Percentiles rank a stretch among this genome's conserved stretches.
These are phyloP conservation scores for Sphagnum contortum DNA, from an alignment of 225 moss, liverwort and hornwort genomes.

Conservation along the genomic window DNA sequence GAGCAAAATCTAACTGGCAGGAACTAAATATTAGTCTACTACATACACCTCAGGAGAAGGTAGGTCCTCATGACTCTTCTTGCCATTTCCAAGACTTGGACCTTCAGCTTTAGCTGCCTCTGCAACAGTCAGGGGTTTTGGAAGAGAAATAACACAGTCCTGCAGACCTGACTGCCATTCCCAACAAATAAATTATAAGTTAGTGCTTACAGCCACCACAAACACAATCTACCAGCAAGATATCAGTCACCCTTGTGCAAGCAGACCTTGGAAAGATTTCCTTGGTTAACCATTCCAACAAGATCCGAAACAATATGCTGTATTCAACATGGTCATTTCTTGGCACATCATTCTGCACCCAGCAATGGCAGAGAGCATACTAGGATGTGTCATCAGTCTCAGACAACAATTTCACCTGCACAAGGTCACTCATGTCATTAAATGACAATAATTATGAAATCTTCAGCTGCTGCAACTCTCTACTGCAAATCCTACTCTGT, in stretches of 20 bases:
- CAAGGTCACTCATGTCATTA: not conserved
- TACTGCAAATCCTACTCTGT: not conserved
- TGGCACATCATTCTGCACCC: conserved; percentile 76
- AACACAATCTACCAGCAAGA: too few relatives aligned
- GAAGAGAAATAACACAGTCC: conserved; percentile 56
- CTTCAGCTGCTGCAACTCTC: not conserved
- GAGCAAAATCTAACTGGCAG: too few relatives aligned
- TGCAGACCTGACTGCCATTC: conserved; percentile 51
- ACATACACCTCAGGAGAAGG: conserved; percentile 8
- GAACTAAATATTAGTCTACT: too few relatives aligned
- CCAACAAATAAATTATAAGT: conserved; percentile 11
- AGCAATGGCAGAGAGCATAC: conserved; percentile 84
- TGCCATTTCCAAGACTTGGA: conserved; percentile 30
- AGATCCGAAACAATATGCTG: too few relatives aligned
- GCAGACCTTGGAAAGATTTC: too few relatives aligned
- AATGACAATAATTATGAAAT: not conserved
- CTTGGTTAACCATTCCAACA: too few relatives aligned
- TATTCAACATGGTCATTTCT: conserved; percentile 67
- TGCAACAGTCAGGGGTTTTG: conserved; percentile 51
- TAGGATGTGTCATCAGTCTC: conserved; percentile 65
- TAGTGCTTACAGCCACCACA: too few relatives aligned
- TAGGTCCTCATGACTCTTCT: conserved; percentile 25
- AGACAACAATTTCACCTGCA: conserved; percentile 74
- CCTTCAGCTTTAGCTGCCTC: conserved; percentile 46
- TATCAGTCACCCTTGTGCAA: too few relatives aligned